phyloP scores from a whole-genome alignment of 2,329 filamentous ascomycete species.

The Cercospora citrullina region DNA sequence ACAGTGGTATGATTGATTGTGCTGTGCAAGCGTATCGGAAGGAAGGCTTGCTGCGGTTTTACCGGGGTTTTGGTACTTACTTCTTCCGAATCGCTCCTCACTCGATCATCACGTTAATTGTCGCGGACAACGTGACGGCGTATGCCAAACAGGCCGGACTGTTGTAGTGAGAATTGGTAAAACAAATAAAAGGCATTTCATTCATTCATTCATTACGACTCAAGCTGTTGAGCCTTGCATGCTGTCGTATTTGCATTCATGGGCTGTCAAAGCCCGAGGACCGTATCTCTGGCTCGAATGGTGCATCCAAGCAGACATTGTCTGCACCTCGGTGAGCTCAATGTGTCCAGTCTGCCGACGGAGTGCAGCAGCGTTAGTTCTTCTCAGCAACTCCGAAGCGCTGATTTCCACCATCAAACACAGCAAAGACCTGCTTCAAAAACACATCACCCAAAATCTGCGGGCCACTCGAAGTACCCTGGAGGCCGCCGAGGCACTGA shows the following conservation, averaged over 20 bases:
- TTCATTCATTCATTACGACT: neutral
- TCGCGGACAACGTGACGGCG: slow-evolving; percentile 25
- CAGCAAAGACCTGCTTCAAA: slow-evolving; percentile 61
- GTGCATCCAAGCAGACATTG: neutral
- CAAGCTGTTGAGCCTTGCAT: neutral
- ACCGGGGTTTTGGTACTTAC: slow-evolving; percentile 93
- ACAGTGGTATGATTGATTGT: slow-evolving; percentile 83
- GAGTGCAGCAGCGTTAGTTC: slow-evolving; percentile 9
- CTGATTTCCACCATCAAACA: slow-evolving; percentile 57
- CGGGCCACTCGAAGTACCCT: slow-evolving; percentile 52
- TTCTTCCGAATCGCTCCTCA: slow-evolving; percentile 53
- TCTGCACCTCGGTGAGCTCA: neutral
- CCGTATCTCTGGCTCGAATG: neutral
- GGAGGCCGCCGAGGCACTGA: slow-evolving; percentile 68
- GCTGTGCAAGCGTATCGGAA: slow-evolving; percentile 83
- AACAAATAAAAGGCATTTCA: neutral
- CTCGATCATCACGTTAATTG: slow-evolving; percentile 26
- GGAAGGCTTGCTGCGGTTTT: slow-evolving; percentile 85
- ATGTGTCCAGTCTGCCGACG: neutral
- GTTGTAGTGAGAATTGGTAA: neutral
- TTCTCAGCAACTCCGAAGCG: slow-evolving; percentile 55
- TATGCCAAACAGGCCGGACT: slow-evolving; percentile 8
- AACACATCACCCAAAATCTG: slow-evolving; percentile 66
- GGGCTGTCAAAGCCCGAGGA: neutral
- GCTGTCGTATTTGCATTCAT: neutral